Evolutionary conservation across 257 asterid species (phyloP).

Genomic region (Catharanthus roseus): DNA sequence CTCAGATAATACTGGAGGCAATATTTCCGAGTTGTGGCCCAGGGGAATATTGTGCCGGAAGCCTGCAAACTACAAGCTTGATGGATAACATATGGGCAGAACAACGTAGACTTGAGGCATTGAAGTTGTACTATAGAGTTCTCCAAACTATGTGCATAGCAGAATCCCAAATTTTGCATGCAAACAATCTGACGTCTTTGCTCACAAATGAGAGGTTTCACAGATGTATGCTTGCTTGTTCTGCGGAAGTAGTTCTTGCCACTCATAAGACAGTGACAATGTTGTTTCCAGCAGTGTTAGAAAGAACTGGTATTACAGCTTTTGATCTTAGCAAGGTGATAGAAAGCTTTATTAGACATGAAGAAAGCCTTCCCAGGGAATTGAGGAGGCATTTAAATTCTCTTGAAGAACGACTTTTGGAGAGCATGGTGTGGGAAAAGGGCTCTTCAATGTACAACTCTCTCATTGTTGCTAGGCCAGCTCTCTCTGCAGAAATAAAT

Average conservation of each 20-base stretch:
- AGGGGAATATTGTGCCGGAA: conserved; percentile 40
- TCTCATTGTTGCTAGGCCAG: conserved; percentile 74
- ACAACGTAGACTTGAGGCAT: conserved; percentile 87
- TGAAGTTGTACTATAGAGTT: conserved; percentile 85
- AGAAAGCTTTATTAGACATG: conserved; percentile 93
- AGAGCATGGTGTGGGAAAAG: conserved; percentile 98
- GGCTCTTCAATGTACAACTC: conserved; percentile 99
- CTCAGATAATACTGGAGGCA: conserved; percentile 86
- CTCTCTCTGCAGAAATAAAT: conserved; percentile 73
- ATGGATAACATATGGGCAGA: conserved; percentile 96
- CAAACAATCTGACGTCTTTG: conserved; percentile 70
- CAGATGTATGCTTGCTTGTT: conserved; percentile 99
- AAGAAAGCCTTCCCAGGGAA: conserved; percentile 96
- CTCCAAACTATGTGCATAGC: conserved; percentile 90
- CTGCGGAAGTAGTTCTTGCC: conserved; percentile 98
- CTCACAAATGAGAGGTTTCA: conserved; percentile 94
- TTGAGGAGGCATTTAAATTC: conserved; percentile 90
- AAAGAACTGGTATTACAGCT: conserved; percentile 95
- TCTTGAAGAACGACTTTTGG: conserved; percentile 90
- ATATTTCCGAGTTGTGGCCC: conserved; percentile 90
- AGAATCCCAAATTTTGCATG: conserved; percentile 75
- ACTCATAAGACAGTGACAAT: conserved; percentile 96
- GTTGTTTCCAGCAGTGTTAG: conserved; percentile 93
- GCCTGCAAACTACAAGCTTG: conserved; percentile 61
- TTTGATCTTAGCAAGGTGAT: conserved; percentile 98